Evolutionary conservation across 768 basidiomycete genomes (phyloP).

Genomic region (Lactarius indigo): DNA sequence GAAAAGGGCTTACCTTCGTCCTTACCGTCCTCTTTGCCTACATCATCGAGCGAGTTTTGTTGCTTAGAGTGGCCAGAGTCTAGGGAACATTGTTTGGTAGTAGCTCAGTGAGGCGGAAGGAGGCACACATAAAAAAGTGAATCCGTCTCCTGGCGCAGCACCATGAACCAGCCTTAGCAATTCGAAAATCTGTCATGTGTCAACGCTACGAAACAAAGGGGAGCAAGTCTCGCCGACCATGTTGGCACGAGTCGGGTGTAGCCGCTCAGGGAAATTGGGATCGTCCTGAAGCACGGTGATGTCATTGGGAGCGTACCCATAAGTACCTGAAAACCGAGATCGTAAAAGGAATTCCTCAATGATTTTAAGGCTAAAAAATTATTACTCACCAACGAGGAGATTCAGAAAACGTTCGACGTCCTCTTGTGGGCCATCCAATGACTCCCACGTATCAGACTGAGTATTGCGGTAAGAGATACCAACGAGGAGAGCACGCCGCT

Average conservation of each 20-base stretch:
- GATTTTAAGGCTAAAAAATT: too few species aligned
- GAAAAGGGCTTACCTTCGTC: too few species aligned
- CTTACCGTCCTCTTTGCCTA: too few species aligned
- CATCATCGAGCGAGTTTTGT: too few species aligned
- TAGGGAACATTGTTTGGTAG: too few species aligned
- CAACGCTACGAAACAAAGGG: background rate
- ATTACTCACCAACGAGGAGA: slow-evolving; percentile 14
- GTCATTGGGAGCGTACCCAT: slow-evolving; percentile 19
- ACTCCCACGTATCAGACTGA: background rate
- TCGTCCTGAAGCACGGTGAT: slow-evolving; percentile 24
- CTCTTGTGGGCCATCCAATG: slow-evolving; percentile 11
- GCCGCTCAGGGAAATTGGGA: background rate
- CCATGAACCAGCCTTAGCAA: too few species aligned
- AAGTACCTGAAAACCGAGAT: too few species aligned
- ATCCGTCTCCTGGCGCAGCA: too few species aligned
- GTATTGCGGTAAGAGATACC: slow-evolving; percentile 17
- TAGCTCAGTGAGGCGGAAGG: too few species aligned
- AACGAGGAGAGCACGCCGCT: slow-evolving; percentile 26
- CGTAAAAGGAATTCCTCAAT: too few species aligned
- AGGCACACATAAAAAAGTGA: too few species aligned
- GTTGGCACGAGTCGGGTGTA: slow-evolving; percentile 19
- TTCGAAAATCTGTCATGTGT: slow-evolving; percentile 18
- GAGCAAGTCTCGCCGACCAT: slow-evolving; percentile 10
- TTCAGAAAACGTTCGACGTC: slow-evolving; percentile 15
- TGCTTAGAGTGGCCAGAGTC: too few species aligned